A percentile compares a stretch with the other conserved stretches of the same genome.
These are phyloP conservation scores for Naumovozyma castellii DNA, from an alignment of 805 yeast species.

Conservation along the genomic window DNA sequence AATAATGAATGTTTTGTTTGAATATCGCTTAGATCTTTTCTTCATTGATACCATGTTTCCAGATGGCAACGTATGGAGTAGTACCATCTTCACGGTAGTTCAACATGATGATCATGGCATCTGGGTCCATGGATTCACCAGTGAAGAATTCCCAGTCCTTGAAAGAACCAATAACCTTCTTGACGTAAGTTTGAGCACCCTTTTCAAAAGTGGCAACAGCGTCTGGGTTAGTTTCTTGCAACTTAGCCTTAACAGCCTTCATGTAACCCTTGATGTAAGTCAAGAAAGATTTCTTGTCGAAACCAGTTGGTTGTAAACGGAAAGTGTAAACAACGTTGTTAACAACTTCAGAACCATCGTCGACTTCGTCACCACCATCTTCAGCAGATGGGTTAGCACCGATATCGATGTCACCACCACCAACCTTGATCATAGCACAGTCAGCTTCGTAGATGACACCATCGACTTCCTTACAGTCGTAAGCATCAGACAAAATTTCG, in stretches of 20 bases:
- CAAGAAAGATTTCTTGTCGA: slow-evolving; percentile 96
- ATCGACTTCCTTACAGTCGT: slow-evolving; percentile 79
- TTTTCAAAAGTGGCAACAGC: slow-evolving; percentile 82
- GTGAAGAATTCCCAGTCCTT: slow-evolving; percentile 99
- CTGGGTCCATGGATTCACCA: slow-evolving; percentile 99
- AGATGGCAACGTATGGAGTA: slow-evolving; percentile 94
- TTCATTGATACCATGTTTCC: slow-evolving; percentile 96
- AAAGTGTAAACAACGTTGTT: slow-evolving; percentile 98
- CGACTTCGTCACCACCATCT: slow-evolving; percentile 75
- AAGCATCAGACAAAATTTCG: slow-evolving; percentile 96
- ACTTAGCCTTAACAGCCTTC: slow-evolving; percentile 88
- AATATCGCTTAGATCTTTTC: slow-evolving; percentile 64
- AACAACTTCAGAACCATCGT: slow-evolving; percentile 81
- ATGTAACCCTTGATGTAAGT: slow-evolving; percentile 98
- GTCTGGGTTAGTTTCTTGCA: slow-evolving; percentile 86
- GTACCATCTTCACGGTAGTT: slow-evolving; percentile 99
- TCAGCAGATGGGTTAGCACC: slow-evolving; percentile 99
- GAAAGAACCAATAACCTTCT: slow-evolving; percentile 92
- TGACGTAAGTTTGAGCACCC: slow-evolving; percentile 93
- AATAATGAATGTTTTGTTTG: too few relatives aligned
- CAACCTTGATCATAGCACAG: slow-evolving; percentile 84
- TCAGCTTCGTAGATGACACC: slow-evolving; percentile 93
- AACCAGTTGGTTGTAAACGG: slow-evolving; percentile 91
- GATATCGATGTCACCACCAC: slow-evolving; percentile 89
- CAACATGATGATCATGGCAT: slow-evolving; percentile 93